Evolutionary conservation across 192 early-diverging fungal species (phyloP), one percentile per base, ranked within the genome.

Genomic region (Umbelopsis sp.): DNA sequence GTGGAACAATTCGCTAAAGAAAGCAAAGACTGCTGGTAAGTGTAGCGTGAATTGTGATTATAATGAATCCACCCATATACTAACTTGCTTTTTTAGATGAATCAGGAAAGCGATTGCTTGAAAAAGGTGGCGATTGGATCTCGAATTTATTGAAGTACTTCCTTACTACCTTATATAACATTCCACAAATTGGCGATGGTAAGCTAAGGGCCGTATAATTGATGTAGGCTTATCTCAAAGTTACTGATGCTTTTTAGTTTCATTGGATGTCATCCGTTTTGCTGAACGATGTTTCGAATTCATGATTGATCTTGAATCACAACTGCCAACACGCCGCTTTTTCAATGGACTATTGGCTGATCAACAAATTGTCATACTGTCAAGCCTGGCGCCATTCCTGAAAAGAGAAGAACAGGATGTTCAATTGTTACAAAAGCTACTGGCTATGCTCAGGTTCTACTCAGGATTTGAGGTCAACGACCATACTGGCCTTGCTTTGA

Each of bases 291-390:
- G 90, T 64, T 66, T 97, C 12, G 95, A 98, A 78, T 85, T 99
- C 20, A 70, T 99, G 48, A 91, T 95, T 12, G 93, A 95, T 69
- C 76, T 99, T 10, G 88, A 91, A 66, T 85, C 93, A 18, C 97
- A 98, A 80, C 78, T 98, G 64, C 89, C 96, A 4, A 98, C 97
- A 2, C 90, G 97, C n/a, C 88, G 97, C 44, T 95, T 86, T 68
- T 87, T 98, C 53, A 88, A 91, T 71, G 79, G 87, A 2, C 61
- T 99, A 6, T 69, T 99, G 18, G 81, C 89, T 11, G 97, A 99
- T 70, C 89, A 91, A 58, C 87, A 95, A 46, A 75, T 97, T 35
- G 72, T 88, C 1, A 81, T 82, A 10, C 78, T 86, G 21, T 84
- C 79, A 45, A 77, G 78, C 66, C 74, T 83, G 48, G 76, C 87